Conservation (phyloP, 208 protist species). For the Herpetomonas samuelpessoai region DNA sequence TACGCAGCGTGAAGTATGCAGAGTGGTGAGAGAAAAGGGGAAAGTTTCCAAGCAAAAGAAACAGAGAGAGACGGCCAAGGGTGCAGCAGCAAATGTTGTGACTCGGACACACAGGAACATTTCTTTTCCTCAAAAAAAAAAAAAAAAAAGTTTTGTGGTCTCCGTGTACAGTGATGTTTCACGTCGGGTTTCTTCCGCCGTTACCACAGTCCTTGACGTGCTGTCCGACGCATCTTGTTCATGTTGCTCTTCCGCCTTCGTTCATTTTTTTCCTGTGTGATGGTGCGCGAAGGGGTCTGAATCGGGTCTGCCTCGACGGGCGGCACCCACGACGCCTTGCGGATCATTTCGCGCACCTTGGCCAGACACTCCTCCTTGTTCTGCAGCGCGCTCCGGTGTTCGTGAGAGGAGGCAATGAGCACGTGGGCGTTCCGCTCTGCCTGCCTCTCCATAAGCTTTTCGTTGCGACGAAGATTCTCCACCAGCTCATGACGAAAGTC, state of each 20-base stretch:
- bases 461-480: not conserved
- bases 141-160: too few species aligned
- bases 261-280: constrained; percentile 45
- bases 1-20: too few species aligned
- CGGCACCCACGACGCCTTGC: constrained; percentile 74
- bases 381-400: constrained; percentile 69
- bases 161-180: too few species aligned
- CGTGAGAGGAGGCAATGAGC: constrained; percentile 65
- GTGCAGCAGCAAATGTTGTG: too few species aligned
- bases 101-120: too few species aligned
- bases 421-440: not conserved
- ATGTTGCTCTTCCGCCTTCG: constrained; percentile 52
- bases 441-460: not conserved
- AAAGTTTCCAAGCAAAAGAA: too few species aligned
- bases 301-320: constrained; percentile 55
- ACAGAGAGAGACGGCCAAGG: too few species aligned
- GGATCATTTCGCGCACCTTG: constrained; percentile 57
- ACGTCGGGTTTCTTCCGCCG: not conserved
- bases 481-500: not conserved
- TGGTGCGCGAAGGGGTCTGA: constrained; percentile 34
- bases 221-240: constrained; percentile 38
- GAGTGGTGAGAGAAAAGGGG: too few species aligned
- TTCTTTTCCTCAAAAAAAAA: too few species aligned
- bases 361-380: constrained; percentile 74
- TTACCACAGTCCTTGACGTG: constrained; percentile 48